Base-by-base conservation (phyloP, 108 stramenopile species). In the Craspedostauros australis region DNA sequence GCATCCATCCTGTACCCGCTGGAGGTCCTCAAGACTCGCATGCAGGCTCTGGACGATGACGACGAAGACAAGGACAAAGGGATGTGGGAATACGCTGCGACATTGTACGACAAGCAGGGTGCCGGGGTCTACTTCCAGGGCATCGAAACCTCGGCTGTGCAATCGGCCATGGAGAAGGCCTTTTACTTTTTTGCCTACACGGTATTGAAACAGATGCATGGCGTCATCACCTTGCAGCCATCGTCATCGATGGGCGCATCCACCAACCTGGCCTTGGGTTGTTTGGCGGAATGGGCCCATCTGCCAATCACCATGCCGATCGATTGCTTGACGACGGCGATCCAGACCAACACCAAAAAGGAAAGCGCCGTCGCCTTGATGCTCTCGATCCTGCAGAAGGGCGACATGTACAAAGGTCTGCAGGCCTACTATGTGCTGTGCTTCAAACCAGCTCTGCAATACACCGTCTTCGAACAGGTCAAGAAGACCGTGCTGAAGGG, bases 391-490 rank as follows among this genome's bases (percentile, higher is more conserved):
- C 43, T 83, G 20, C 72, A 68, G 26, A 45, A 74, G 60, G 83
- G 86, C 3, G 60, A 74, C 14, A 80, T 90, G 71, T 94, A 92
- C 86, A 88, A 81, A 51, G 94, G 91, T 11, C 84, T 92, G 14
- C 72, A 86, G 57, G 93, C 93, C 9, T 94, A 91, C 58, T 68
- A 54, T 12, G 79, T 95, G 12, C 64, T 95, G 42, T 95, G 91
- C 62, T 66, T 95, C 43, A 95, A 95, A 72, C 94, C 94, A 15
- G 94, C 94, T 31, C 77, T 95, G 45, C 92, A 95, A 47, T 93
- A 95, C 55, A 88, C 94, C 1, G 75, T 93, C 11, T 95, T 87
- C 65, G 91, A 95, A 48, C 85, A 91, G 50, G 75, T 95, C 39
- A 88, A 89, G 56, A 46, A 52, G 11, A 50, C 63, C 20, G 30